Conservation (phyloP, 176 grass and related monocot genomes). For the barley (Hordeum vulgare) region MorexV3_pseudomolecules_assembly NC_058524.1:593013232-593013731, state of each 20-base stretch:
- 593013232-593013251: too few species aligned
- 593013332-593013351: too few species aligned
- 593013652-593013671: slow-evolving; percentile 44
- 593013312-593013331: too few species aligned
- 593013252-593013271: too few species aligned
- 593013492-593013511: slow-evolving; percentile 50
- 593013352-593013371: too few species aligned
- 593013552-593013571: slow-evolving; percentile 39
- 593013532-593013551: slow-evolving; percentile 43
- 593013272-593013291: too few species aligned
- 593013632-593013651: slow-evolving; percentile 47
- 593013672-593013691: slow-evolving; percentile 56
- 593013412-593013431: too few species aligned
- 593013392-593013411: too few species aligned
- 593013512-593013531: slow-evolving; percentile 1
- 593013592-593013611: slow-evolving; percentile 67
- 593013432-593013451: background rate
- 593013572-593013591: slow-evolving; percentile 49
- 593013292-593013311: too few species aligned
- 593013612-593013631: slow-evolving; percentile 42
- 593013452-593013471: slow-evolving; percentile 45
- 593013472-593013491: slow-evolving; percentile 59
- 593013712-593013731: slow-evolving; percentile 63
- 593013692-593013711: slow-evolving; percentile 66
- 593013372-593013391: too few species aligned